phyloP scores from a whole-genome alignment of 1,284 basidiomycete species.

The Microbotryum intermedium region DNA sequence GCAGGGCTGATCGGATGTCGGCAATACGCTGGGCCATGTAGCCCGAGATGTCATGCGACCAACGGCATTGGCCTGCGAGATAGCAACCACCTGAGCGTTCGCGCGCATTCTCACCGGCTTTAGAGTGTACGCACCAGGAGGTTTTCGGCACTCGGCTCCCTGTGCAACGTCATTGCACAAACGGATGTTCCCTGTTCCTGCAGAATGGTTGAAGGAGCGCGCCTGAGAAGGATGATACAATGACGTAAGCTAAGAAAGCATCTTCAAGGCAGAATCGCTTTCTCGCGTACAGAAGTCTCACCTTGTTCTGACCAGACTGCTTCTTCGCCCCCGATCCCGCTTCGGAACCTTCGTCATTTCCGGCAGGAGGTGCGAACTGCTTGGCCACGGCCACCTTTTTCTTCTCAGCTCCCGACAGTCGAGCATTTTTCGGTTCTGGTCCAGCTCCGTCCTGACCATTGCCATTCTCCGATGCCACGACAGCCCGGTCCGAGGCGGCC shows the following conservation, averaged over 20 bases:
- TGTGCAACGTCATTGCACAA: slow-evolving; percentile 64
- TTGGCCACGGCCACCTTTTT: slow-evolving; percentile 16
- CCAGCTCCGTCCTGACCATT: not conserved
- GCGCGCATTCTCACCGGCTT: not conserved
- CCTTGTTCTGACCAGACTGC: slow-evolving; percentile 61
- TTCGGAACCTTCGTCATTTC: not conserved
- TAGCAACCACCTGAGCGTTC: not conserved
- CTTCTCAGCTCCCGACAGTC: slow-evolving; percentile 28
- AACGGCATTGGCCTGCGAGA: slow-evolving; percentile 52
- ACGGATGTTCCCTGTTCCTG: slow-evolving; percentile 55
- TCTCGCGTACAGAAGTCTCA: slow-evolving; percentile 49
- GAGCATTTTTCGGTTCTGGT: slow-evolving; percentile 22
- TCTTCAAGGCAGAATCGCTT: no score
- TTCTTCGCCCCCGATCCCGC: slow-evolving; percentile 2
- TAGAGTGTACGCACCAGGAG: not conserved
- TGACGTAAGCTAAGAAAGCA: no score
- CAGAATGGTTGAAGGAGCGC: slow-evolving; percentile 22
- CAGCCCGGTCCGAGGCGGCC: no score
- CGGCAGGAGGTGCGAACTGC: slow-evolving; percentile 2
- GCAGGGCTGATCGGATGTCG: slow-evolving; percentile 55
- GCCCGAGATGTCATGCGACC: slow-evolving; percentile 63
- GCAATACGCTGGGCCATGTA: slow-evolving; percentile 69
- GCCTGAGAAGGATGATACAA: not conserved
- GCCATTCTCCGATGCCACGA: no score
- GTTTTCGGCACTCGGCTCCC: slow-evolving; percentile 55